Base-by-base conservation (phyloP, 257 asterid species). In the Henckelia pumila region DNA sequence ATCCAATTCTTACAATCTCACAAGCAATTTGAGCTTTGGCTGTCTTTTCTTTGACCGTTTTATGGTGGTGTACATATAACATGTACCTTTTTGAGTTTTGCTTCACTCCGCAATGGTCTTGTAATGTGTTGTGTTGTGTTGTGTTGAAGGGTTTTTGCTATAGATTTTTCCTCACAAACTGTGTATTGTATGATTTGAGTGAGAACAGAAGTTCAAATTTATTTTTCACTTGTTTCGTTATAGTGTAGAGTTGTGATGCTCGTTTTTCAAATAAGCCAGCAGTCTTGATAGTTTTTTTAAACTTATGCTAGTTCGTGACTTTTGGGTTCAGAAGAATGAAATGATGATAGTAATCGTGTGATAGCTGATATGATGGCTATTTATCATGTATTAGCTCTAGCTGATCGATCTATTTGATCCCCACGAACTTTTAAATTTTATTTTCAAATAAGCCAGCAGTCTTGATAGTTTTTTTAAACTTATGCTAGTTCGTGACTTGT, bases 311-410 rank as follows among this genome's bases (percentile, higher is more conserved):
- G 16, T 10, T 5, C 7, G 2, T 53, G 13, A 1, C 40, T 28
- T 61, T 25, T 72, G 47, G 28, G 56, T 19, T 50, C 19, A 55
- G 52, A 17, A 28, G 30, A 28, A 28, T 28, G 30, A 28, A 28
- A 28, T 28, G 30, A 28, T 28, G 30, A 28, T 28, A 3, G 5
- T 28, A 28, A 28, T 28, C 30, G 30, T 28, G 3, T 28, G 30
- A 28, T 32, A 32, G 37, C 37, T 35, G 33, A 55, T 16, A 64
- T 84, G 90, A 85, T 83, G 71, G 87, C 85, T 66, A 9, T 56
- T 62, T 72, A 71, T 75, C 81, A 79, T 80, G 86, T 86, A 84
- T 85, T 84, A 84, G 91, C 93, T 84, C 93, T 84, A 86, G 77
- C 93, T 78, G 86, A 85, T 85, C 81, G 5, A 75, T 75, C 77